A percentile compares a stretch with the other conserved stretches of the same genome.
Evolutionary conservation across 305 asterid genomes (phyloP).

Genomic region (Fraxinus xanthoxyloides): DNA sequence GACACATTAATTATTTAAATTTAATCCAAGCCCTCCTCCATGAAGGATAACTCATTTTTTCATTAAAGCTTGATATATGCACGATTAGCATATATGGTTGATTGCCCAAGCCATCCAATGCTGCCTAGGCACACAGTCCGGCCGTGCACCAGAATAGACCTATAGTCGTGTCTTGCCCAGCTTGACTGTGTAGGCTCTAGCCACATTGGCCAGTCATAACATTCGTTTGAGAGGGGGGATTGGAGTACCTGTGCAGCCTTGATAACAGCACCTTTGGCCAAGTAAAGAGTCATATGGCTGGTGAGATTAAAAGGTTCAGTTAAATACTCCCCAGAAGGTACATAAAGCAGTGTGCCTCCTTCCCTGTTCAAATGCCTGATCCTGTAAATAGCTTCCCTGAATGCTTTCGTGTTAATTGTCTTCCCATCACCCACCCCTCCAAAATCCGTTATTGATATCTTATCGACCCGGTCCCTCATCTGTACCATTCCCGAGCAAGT

Average conservation of each 20-base stretch:
- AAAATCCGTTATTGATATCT: constrained; percentile 76
- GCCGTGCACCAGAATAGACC: background rate
- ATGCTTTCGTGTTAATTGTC: constrained; percentile 85
- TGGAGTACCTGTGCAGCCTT: constrained; percentile 66
- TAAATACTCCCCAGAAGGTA: constrained; percentile 86
- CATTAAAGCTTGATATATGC: background rate
- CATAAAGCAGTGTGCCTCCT: constrained; percentile 82
- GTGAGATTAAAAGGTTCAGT: constrained; percentile 86
- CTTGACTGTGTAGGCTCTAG: background rate
- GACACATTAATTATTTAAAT: background rate
- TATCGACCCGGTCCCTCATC: constrained; percentile 65
- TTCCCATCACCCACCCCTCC: constrained; percentile 93
- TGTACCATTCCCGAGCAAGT: constrained; percentile 94
- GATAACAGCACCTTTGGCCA: constrained; percentile 80
- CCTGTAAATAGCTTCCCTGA: constrained; percentile 71
- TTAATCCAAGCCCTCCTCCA: background rate
- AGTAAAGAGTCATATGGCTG: constrained; percentile 92
- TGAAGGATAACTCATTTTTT: background rate
- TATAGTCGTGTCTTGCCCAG: background rate
- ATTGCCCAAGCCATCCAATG: background rate
- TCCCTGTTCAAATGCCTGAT: constrained; percentile 74
- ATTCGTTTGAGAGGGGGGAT: background rate
- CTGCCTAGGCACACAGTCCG: background rate
- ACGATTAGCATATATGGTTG: background rate
- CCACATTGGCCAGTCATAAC: background rate